phyloP scores from a whole-genome alignment of 306 rosid species.

The Pyrus communis region DNA sequence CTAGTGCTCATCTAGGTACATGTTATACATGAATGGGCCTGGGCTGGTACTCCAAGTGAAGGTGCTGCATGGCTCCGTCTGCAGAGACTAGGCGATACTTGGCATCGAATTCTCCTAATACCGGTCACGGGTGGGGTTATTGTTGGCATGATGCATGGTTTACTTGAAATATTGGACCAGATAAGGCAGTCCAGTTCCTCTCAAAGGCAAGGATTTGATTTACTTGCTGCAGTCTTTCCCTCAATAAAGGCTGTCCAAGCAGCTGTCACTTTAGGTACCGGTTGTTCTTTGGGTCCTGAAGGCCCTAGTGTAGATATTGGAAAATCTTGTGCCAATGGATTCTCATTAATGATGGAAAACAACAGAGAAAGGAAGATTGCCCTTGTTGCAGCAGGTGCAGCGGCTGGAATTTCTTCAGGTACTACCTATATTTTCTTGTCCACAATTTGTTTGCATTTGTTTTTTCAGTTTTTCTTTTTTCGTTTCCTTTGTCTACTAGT shows the following conservation, averaged over 20 bases:
- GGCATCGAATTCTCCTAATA: conserved; percentile 89
- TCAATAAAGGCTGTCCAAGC: conserved; percentile 92
- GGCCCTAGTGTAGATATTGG: conserved; percentile 99
- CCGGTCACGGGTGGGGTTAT: conserved; percentile 94
- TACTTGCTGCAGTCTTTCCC: conserved; percentile 76
- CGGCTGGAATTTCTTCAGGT: conserved; percentile 97
- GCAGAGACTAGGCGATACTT: conserved; percentile 81
- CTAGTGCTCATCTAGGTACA: conserved; percentile 58
- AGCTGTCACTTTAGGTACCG: conserved; percentile 87
- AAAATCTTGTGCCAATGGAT: conserved; percentile 89
- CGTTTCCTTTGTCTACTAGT: not conserved
- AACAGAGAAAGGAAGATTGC: conserved; percentile 87
- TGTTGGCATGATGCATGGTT: conserved; percentile 98
- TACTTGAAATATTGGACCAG: conserved; percentile 79
- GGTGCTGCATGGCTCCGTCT: conserved; percentile 98
- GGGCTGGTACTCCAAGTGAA: conserved; percentile 98
- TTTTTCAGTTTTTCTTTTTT: not conserved
- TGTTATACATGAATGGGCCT: conserved; percentile 89
- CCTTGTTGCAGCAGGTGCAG: conserved; percentile 98
- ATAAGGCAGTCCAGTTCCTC: conserved; percentile 71
- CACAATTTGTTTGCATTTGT: conserved; percentile 14
- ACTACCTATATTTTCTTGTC: conserved; percentile 18
- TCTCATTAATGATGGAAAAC: conserved; percentile 91
- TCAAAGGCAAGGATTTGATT: conserved; percentile 72
- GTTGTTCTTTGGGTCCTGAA: conserved; percentile 98